Percentiles rank a stretch among this genome's conserved stretches.
Conservation (phyloP, 495 filamentous ascomycete species). For the Annulohypoxylon stygium region DNA sequence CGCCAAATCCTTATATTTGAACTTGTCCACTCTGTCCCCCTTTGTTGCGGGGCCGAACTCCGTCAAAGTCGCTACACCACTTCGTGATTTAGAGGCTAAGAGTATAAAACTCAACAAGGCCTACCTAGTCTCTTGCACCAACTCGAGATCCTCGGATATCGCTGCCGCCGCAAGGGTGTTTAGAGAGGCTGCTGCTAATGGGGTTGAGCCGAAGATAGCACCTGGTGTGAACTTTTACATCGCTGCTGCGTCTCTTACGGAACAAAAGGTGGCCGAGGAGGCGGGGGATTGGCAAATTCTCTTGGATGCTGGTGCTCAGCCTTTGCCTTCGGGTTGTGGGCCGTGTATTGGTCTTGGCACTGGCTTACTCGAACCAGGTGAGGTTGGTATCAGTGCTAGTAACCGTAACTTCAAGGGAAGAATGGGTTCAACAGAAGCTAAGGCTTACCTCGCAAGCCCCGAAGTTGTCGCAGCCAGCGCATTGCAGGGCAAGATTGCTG, state of each 20-base stretch:
- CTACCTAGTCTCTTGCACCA: conserved; percentile 94
- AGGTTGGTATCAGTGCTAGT: conserved; percentile 73
- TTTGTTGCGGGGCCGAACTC: conserved; percentile 93
- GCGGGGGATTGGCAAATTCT: conserved; percentile 90
- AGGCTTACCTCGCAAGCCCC: conserved; percentile 84
- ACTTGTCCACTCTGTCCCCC: conserved; percentile 78
- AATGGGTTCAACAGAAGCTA: conserved; percentile 86
- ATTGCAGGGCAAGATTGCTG: conserved; percentile 79
- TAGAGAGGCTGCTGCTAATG: conserved; percentile 73
- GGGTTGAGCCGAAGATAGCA: conserved; percentile 77
- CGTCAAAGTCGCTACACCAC: conserved; percentile 86
- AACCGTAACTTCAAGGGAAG: conserved; percentile 94
- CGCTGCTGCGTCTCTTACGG: conserved; percentile 84
- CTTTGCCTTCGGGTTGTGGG: conserved; percentile 84
- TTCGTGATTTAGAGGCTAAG: conserved; percentile 77
- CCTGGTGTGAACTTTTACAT: conserved; percentile 89
- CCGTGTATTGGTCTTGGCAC: conserved; percentile 92
- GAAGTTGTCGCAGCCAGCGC: conserved; percentile 91
- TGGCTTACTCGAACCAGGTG: conserved; percentile 84
- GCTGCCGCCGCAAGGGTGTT: conserved; percentile 89
- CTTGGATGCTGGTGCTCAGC: conserved; percentile 80
- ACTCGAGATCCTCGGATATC: conserved; percentile 85
- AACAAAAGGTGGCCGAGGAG: conserved; percentile 84
- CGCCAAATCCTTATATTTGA: conserved; percentile 79
- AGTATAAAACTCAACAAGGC: conserved; percentile 85